Evolutionary conservation across 257 asterid genomes (phyloP), one percentile per base, ranked within the genome.

Genomic region (Gynochthodes officinalis): DNA sequence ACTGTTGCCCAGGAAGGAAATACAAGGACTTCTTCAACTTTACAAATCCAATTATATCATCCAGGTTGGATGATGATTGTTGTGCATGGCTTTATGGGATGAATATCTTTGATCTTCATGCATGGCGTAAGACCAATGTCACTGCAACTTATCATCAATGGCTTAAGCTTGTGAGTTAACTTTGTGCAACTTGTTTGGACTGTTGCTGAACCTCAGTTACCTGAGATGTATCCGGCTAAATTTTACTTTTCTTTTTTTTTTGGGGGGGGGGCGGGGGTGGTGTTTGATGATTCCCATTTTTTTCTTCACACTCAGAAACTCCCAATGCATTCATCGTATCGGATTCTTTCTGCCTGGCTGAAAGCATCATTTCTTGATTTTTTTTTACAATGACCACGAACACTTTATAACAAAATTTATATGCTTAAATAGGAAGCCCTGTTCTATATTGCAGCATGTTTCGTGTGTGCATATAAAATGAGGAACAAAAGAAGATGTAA

Each of bases 51-150:
- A 25, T 81, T 64, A 82, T 93, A 81, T 81, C 91, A 5, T 80
- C 93, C 43, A 73, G 44, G 67, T 72, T 88, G 72, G 86, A 88
- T 73, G 44, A 63, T 50, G 82, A 84, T 55, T 68, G 79, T 9
- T 90, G 96, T 59, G 95, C 85, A 70, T 92, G 97, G 97, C 90
- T 88, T 64, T 87, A 85, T 64, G 98, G 98, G 67, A 84, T 93
- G 84, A 87, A 87, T 71, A 62, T 93, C 30, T 82, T 90, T 78
- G 90, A 93, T 86, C 93, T 93, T 57, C 82, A 82, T 64, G 86
- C 82, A 72, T 93, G 98, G 98, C 82, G 97, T 81, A 76, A 77
- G 73, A 83, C 92, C 63, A 85, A 79, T 82, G 86, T 93, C 69
- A 90, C 91, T 66, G 82, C 83, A 18, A 82, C 82, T 28, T 89